Evolutionary conservation across 129 eudicot species (phyloP), one percentile per base, ranked within the genome.

Genomic region (Helichrysum umbraculigerum): DNA sequence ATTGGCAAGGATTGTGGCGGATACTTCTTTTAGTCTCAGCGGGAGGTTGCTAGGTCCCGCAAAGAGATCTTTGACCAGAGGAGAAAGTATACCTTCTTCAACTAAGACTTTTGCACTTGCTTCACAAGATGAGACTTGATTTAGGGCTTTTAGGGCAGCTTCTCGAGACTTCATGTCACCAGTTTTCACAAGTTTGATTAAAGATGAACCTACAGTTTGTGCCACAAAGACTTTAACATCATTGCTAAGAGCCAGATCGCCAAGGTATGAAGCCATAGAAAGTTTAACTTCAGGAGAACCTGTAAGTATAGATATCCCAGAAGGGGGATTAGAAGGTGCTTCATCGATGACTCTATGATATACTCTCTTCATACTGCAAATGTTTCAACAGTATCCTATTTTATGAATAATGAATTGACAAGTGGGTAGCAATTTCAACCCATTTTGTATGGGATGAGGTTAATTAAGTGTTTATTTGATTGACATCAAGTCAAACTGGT

Each of bases 91-190:
- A 20, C 91, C 98, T 14, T 83, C 88, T 75, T 91, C 93, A 15
- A 93, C 83, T 65, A 93, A 78, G 59, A 91, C 79, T 72, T 85
- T 84, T 2, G 97, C 93, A 77, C 98, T 93, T 60, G 87, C 73
- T 47, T 93, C 98, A 20, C 85, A 85, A 7, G 98, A 88, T 29
- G 98, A 93, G 35, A 93, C 93, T 87, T 93, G 98, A 77, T 91
- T 90, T 58, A 93, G 65, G 39, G 98, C 97, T 86, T 88, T 93
- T 30, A 93, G 80, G 25, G 98, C 86, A 60, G 97, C 97, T 85
- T 93, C 98, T 75, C 98, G 76, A 5, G 98, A 83, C 74, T 78
- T 78, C 69, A 87, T 81, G 68, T 85, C 81, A 62, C 80, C 80
- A 57, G 58, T 84, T 83, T 78, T 91, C 96, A 91, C 87, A 62